Conservation (phyloP, 768 basidiomycete genomes). For the Clitopilus hobsonii region DNA sequence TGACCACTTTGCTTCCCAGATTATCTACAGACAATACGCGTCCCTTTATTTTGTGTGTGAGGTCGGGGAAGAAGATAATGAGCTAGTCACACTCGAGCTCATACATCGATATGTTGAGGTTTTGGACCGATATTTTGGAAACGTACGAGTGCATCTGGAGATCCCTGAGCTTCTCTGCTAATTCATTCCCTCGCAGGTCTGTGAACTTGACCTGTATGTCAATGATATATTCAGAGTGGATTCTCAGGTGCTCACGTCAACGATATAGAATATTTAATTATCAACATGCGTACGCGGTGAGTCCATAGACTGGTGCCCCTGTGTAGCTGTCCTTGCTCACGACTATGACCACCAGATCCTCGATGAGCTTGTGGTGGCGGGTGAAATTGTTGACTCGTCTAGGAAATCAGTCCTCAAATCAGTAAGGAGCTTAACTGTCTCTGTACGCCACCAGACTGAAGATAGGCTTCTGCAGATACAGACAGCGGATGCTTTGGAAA, state of each 20-base stretch:
- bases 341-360: too few relatives aligned
- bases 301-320: too few relatives aligned
- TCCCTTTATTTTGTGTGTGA: slow-evolving; percentile 83
- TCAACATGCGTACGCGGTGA: slow-evolving; percentile 87
- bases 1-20: slow-evolving; percentile 33
- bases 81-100: slow-evolving; percentile 77
- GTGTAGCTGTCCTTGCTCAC: too few relatives aligned
- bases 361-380: slow-evolving; percentile 90
- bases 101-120: slow-evolving; percentile 83
- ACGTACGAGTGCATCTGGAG: too few relatives aligned
- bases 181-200: slow-evolving; percentile 48
- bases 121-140: slow-evolving; percentile 76
- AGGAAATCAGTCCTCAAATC: slow-evolving; percentile 55
- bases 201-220: slow-evolving; percentile 86
- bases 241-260: neutral
- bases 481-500: slow-evolving; percentile 14
- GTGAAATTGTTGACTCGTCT: slow-evolving; percentile 91
- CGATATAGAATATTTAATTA: slow-evolving; percentile 88
- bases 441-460: neutral
- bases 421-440: slow-evolving; percentile 16
- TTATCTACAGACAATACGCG: slow-evolving; percentile 82
- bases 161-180: too few relatives aligned
- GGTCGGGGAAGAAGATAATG: slow-evolving; percentile 70
- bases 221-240: neutral
- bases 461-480: slow-evolving; percentile 3